phyloP scores from a whole-genome alignment of 805 yeast genomes.

The Candida pini region DNA sequence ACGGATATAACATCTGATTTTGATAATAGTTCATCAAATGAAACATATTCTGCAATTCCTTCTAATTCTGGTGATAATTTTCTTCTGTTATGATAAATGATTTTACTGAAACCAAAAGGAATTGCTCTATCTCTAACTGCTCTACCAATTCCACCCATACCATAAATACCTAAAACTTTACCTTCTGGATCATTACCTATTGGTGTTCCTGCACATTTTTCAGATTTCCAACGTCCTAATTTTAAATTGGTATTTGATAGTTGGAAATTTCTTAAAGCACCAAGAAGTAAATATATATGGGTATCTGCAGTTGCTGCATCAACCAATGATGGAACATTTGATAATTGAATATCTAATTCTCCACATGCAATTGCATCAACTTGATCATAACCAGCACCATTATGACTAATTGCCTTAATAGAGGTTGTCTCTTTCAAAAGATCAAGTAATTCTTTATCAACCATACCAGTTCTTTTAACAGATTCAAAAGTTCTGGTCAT shows the following conservation, averaged over 20 bases:
- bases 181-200: constrained; percentile 74
- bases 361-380: constrained; percentile 40
- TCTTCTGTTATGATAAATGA: constrained; percentile 67
- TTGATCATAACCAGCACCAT: constrained; percentile 57
- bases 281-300: constrained; percentile 43
- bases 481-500: constrained; percentile 40
- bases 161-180: constrained; percentile 72
- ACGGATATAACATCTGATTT: constrained; percentile 67
- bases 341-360: constrained; percentile 36
- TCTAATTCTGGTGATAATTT: constrained; percentile 58
- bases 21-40: constrained; percentile 60
- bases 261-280: constrained; percentile 56
- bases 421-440: constrained; percentile 28
- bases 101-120: constrained; percentile 72
- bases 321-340: constrained; percentile 50
- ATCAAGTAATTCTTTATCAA: constrained; percentile 38
- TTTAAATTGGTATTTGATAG: constrained; percentile 48
- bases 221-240: constrained; percentile 56
- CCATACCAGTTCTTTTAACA: constrained; percentile 33
- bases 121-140: constrained; percentile 64
- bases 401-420: constrained; percentile 39
- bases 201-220: constrained; percentile 47
- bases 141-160: constrained; percentile 89
- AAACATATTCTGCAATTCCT: constrained; percentile 62
- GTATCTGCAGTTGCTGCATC: constrained; percentile 55